Conservation (phyloP, 2,329 filamentous ascomycete species). For the Aspergillus sp. region DNA sequence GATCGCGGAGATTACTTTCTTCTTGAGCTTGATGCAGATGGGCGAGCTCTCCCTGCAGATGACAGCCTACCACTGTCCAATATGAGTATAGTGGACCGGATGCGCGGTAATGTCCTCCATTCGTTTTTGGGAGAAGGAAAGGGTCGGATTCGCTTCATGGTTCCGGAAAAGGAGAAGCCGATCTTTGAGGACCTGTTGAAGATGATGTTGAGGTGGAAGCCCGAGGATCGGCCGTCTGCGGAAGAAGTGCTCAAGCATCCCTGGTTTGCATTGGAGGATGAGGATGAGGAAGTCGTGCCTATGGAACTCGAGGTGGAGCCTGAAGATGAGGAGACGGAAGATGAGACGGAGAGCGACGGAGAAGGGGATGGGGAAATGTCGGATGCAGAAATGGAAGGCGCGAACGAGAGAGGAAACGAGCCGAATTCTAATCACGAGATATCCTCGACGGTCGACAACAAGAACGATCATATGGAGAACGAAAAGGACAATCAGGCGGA, state of each 20-base stretch:
- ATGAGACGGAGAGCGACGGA: too few species aligned
- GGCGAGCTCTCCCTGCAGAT: background rate
- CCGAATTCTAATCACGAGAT: too few species aligned
- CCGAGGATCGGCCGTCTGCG: background rate
- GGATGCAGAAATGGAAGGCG: background rate
- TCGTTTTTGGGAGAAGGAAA: too few species aligned
- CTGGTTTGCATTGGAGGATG: background rate
- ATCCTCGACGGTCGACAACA: too few species aligned
- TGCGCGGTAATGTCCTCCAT: too few species aligned
- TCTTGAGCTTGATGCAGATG: background rate
- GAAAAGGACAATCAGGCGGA: too few species aligned
- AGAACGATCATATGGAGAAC: too few species aligned
- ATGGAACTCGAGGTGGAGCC: background rate
- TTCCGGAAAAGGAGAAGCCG: background rate
- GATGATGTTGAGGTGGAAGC: background rate
- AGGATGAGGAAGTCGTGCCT: background rate
- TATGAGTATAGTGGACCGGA: too few species aligned
- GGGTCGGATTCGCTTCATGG: too few species aligned
- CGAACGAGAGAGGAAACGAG: too few species aligned
- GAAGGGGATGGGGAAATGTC: too few species aligned
- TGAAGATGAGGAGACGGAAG: background rate
- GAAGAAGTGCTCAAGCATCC: constrained; percentile 1
- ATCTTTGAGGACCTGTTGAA: background rate
- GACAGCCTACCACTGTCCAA: too few species aligned
- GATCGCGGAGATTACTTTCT: background rate